Percentiles rank a stretch among this genome's conserved stretches.
phyloP scores from a whole-genome alignment of 441 rosid genomes.

The Gossypium aridum region DNA sequence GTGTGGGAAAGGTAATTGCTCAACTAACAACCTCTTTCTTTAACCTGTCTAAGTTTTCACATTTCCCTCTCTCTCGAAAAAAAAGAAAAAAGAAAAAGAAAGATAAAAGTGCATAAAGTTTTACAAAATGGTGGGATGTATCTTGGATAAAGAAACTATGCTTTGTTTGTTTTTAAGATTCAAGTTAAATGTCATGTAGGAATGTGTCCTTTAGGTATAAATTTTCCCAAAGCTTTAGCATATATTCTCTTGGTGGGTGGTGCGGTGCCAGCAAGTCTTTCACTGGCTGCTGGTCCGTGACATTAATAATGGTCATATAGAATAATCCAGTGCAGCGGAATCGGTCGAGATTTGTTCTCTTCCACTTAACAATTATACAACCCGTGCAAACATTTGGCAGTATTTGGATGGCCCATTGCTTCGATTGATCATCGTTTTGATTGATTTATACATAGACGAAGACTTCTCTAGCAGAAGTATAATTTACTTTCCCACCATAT shows the following conservation, averaged over 20 bases:
- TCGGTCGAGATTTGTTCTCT: not conserved
- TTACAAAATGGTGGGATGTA: not conserved
- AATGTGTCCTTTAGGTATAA: too few relatives aligned
- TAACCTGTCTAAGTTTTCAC: not conserved
- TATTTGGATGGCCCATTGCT: not conserved
- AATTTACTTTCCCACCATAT: not conserved
- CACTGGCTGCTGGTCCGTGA: not conserved
- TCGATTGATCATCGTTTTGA: not conserved
- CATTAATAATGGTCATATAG: not conserved
- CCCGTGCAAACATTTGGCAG: not conserved
- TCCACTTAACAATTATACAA: not conserved
- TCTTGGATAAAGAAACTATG: not conserved
- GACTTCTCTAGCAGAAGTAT: not conserved
- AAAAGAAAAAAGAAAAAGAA: not conserved
- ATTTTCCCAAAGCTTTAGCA: too few relatives aligned
- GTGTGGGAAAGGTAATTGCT: not conserved
- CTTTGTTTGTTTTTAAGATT: not conserved
- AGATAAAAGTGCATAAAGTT: not conserved
- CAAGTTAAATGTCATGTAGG: too few relatives aligned
- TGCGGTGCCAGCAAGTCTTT: not conserved
- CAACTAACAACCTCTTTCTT: not conserved
- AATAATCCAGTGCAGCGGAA: not conserved
- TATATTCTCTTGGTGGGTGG: not conserved
- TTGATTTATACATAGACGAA: not conserved
- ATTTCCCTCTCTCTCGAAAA: not conserved